Evolutionary conservation across 2,329 filamentous ascomycete genomes (phyloP).

Genomic region (Teratosphaeria gauchensis): DNA sequence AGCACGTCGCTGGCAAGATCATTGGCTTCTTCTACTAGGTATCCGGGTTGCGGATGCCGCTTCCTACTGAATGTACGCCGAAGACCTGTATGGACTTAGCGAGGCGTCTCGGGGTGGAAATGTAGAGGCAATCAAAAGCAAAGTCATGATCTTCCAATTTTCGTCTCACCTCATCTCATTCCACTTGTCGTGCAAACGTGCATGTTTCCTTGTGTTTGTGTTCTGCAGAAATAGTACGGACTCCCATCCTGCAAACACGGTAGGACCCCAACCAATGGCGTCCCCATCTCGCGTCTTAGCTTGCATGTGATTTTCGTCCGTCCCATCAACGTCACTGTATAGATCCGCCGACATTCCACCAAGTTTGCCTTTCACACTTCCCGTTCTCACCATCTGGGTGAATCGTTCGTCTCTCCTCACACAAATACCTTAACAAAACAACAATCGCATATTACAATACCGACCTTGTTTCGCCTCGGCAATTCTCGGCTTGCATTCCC

Average conservation of each 20-base stretch:
- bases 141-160: background rate
- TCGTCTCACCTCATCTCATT: background rate
- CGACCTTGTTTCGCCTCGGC: background rate
- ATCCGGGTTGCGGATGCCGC: background rate
- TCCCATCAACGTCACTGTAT: background rate
- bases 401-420: background rate
- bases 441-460: background rate
- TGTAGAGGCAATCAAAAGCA: background rate
- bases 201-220: background rate
- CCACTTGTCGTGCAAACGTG: background rate
- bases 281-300: background rate
- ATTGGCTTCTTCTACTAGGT: slow-evolving; percentile 95
- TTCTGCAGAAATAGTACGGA: background rate
- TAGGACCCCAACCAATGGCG: background rate
- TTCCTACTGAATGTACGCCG: background rate
- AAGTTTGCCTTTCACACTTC: background rate
- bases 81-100: background rate
- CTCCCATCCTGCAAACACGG: background rate
- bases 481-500: background rate
- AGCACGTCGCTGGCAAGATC: slow-evolving; percentile 99
- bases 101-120: background rate
- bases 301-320: background rate
- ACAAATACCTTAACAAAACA: no score
- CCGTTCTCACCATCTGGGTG: background rate
- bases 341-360: background rate